Evolutionary conservation across 129 eudicot species (phyloP), one percentile per base, ranked within the genome.

Genomic region (Ambrosia trifida): DNA sequence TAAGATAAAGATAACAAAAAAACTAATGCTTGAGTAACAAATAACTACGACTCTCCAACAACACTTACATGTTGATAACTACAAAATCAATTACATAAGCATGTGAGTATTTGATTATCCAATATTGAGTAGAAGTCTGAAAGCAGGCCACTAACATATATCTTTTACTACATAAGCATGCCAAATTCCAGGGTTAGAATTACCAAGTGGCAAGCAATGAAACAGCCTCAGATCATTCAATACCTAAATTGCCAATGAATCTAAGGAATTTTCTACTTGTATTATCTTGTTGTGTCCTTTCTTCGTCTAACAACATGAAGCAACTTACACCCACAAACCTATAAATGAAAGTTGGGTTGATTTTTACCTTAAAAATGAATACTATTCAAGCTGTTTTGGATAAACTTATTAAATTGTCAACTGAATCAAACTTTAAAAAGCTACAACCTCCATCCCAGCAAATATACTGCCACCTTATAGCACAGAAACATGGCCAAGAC

Each of bases 271-370:
- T 43, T 65, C 18, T 19, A 43, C 35, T 20, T 6, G 31, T 65
- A 41, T 53, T 8, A 5, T 53, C 31, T 19, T 53, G 60, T 53
- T 52, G 16, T 20, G 20, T 65, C 13, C 40, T 65, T 9, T 43
- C 54, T 65, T 65, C 3, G 11, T 44, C 50, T 65, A 43, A 44
- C 40, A 44, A 12, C 54, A 53, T 53, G 70, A 65, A 65, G 51
- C 54, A 65, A 47, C 56, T 38, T 28, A 2, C 38, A n/a, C n/a
- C n/a, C n/a, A n/a, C n/a, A n/a, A n/a, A 41, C 11, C 11, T 6
- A 44, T 5, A 46, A 4, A 45, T 66, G 36, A 3, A 11, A 41
- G 69, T 19, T 64, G 69, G 51, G 52, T 64, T 40, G 33, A 16
- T 8, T 38, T 40, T 5, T 1, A 24, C 28, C 28, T 24, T 24